phyloP scores from a whole-genome alignment of 2,329 filamentous ascomycete genomes.

The Nakataea oryzae region DNA sequence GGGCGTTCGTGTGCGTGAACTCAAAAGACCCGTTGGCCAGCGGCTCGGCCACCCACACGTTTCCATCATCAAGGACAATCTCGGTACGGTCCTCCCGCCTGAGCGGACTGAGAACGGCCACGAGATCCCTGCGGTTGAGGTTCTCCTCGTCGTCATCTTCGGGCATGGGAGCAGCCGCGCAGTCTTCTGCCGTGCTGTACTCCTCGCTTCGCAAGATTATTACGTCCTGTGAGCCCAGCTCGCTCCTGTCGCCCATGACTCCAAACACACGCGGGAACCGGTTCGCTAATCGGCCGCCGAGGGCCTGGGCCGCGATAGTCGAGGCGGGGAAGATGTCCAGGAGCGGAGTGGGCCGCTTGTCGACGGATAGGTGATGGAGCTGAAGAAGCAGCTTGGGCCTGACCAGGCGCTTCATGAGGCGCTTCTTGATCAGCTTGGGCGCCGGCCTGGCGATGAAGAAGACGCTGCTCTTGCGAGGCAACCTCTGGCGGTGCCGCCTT shows the following conservation, averaged over 20 bases:
- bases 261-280: constrained; percentile 55
- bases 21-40: constrained; percentile 51
- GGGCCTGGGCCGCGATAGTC: constrained; percentile 38
- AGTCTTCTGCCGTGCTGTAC: constrained; percentile 32
- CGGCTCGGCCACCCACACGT: constrained; percentile 43
- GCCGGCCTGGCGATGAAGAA: constrained; percentile 61
- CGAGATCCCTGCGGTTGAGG: constrained; percentile 34
- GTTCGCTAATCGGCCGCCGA: constrained; percentile 34
- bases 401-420: constrained; percentile 50
- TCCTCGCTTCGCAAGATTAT: constrained; percentile 62
- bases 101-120: constrained; percentile 59
- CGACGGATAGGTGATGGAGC: constrained; percentile 53
- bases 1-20: constrained; percentile 49
- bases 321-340: constrained; percentile 66
- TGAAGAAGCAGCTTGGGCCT: constrained; percentile 62
- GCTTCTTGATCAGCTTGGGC: constrained; percentile 48
- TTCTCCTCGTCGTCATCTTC: constrained; percentile 32
- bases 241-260: constrained; percentile 46
- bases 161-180: constrained; percentile 11
- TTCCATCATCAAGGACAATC: constrained; percentile 55
- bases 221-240: constrained; percentile 58
- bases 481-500: background rate
- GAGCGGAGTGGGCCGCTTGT: constrained; percentile 52
- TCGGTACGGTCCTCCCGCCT: constrained; percentile 47
- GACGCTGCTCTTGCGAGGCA: constrained; percentile 44